These are phyloP conservation scores for Abortiporus biennis DNA, from an alignment of 1,284 basidiomycete genomes.

Conservation along the genomic window DNA sequence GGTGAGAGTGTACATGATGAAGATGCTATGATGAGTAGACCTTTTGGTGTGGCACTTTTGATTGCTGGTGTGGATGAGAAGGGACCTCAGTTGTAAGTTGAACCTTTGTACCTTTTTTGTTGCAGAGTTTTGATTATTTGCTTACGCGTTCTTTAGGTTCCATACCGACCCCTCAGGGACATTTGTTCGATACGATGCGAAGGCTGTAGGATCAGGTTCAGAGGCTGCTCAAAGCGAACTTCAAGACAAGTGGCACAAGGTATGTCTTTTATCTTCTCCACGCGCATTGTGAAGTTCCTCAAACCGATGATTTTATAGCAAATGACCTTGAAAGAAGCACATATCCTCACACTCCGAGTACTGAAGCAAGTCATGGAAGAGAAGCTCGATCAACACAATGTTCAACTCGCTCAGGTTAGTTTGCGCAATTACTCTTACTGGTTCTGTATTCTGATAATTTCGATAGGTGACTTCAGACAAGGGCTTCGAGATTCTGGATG, in stretches of 20 bases:
- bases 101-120: slow-evolving; percentile 4
- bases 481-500: slow-evolving; percentile 83
- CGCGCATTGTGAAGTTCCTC: background rate
- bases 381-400: slow-evolving; percentile 96
- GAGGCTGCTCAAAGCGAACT: slow-evolving; percentile 97
- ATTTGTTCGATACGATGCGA: slow-evolving; percentile 95
- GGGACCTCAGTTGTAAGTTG: slow-evolving; percentile 85
- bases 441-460: slow-evolving; percentile 2
- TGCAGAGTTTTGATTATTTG: slow-evolving; percentile 8
- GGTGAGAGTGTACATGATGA: slow-evolving; percentile 99
- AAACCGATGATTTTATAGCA: slow-evolving; percentile 46
- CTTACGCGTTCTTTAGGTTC: slow-evolving; percentile 46
- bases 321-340: slow-evolving; percentile 90
- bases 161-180: slow-evolving; percentile 99
- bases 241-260: slow-evolving; percentile 97
- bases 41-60: slow-evolving; percentile 96
- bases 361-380: slow-evolving; percentile 99
- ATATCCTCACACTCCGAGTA: slow-evolving; percentile 81
- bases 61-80: slow-evolving; percentile 97
- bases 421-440: background rate
- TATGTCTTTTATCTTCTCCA: slow-evolving; percentile 26
- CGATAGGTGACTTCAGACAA: slow-evolving; percentile 63
- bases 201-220: slow-evolving; percentile 97
- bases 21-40: slow-evolving; percentile 98
- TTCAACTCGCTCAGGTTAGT: slow-evolving; percentile 89